These are phyloP conservation scores for Neopestalotiopsis rosae DNA, from an alignment of 2,329 filamentous ascomycete species.

Conservation along the genomic window DNA sequence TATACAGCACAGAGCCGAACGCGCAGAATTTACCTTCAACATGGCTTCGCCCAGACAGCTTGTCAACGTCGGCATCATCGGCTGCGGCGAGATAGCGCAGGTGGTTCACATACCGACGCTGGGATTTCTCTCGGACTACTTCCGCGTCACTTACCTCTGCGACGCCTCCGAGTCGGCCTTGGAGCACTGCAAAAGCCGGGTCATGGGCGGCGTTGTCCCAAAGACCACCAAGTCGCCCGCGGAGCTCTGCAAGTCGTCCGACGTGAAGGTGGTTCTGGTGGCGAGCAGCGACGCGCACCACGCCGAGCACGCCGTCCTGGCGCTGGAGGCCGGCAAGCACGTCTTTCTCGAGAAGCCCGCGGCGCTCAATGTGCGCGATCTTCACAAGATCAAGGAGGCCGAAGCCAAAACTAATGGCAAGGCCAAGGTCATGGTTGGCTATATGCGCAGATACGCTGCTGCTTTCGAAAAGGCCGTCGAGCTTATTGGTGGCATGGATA, in stretches of 20 bases:
- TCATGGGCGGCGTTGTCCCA: neutral
- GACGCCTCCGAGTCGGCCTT: neutral
- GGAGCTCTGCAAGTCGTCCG: neutral
- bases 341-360: conserved; percentile 3
- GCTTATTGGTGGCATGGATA: neutral
- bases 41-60: neutral
- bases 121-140: neutral
- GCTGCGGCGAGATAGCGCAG: neutral
- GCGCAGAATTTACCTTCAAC: neutral
- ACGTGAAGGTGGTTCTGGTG: neutral
- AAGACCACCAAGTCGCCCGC: neutral
- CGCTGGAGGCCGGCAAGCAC: neutral
- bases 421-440: neutral
- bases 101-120: neutral
- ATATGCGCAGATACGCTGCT: neutral
- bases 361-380: neutral
- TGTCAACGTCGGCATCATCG: neutral
- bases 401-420: neutral
- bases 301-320: neutral
- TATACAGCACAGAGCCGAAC: neutral
- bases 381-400: neutral
- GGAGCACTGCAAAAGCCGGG: neutral
- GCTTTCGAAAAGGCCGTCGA: neutral
- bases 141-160: neutral
- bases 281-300: neutral